Conservation (phyloP, 2,329 filamentous ascomycete genomes). For the Trichoderma atroviride region DNA sequence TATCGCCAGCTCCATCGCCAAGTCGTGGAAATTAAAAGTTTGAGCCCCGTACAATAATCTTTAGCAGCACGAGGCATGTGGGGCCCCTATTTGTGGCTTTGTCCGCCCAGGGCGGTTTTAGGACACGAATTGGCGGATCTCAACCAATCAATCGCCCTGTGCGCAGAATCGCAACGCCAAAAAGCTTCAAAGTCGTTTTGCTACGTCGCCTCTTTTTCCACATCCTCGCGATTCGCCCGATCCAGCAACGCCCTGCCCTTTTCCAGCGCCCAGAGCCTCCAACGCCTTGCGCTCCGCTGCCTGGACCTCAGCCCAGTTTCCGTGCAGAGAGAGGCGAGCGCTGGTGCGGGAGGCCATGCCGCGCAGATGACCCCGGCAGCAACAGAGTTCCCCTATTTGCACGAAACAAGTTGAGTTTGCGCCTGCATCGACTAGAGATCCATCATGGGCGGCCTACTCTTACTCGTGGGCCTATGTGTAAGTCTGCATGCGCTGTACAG, state of each 20-base stretch:
- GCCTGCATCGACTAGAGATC: constrained; percentile 17
- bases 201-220: constrained; percentile 20
- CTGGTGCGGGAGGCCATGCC: constrained; percentile 22
- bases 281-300: constrained; percentile 2
- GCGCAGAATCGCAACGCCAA: constrained; percentile 21
- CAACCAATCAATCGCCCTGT: constrained; percentile 23
- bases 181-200: not conserved
- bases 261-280: not conserved
- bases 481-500: not conserved
- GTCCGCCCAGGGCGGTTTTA: not conserved
- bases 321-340: constrained; percentile 1
- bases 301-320: not conserved
- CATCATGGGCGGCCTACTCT: constrained; percentile 27
- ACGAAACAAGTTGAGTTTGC: constrained; percentile 23
- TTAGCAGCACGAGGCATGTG: constrained; percentile 8
- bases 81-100: constrained; percentile 18
- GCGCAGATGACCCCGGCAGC: constrained; percentile 25
- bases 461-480: constrained; percentile 29
- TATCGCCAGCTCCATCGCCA: not conserved
- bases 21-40: not conserved
- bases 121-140: constrained; percentile 26
- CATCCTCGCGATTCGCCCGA: not conserved
- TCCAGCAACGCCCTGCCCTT: not conserved
- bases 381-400: constrained; percentile 19
- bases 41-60: not conserved